Conservation (phyloP, 148 eudicot species). For the Euryodendron excelsum region DNA sequence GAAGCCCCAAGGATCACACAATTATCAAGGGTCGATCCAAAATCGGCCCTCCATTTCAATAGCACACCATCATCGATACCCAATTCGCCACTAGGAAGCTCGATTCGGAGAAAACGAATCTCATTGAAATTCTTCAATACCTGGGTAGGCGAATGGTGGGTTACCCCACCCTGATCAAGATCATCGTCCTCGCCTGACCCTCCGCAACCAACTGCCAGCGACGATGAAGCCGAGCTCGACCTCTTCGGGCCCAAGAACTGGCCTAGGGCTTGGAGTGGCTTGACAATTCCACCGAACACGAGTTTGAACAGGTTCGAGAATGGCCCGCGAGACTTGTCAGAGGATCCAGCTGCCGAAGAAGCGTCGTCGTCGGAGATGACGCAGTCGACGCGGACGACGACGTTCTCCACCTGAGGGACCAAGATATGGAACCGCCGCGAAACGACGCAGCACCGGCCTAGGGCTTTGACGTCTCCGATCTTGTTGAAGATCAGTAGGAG, state of each 20-base stretch:
- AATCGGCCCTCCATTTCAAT: slow-evolving; percentile 80
- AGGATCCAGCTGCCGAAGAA: slow-evolving; percentile 27
- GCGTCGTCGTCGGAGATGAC: slow-evolving; percentile 76
- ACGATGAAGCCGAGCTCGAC: slow-evolving; percentile 8
- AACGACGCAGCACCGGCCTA: slow-evolving; percentile 78
- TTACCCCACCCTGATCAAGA: slow-evolving; percentile 39
- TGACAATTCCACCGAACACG: slow-evolving; percentile 45
- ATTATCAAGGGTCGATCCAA: slow-evolving; percentile 77
- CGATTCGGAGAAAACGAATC: slow-evolving; percentile 50
- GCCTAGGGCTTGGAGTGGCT: slow-evolving; percentile 57
- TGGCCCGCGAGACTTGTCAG: slow-evolving; percentile 52
- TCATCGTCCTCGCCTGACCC: slow-evolving; percentile 29
- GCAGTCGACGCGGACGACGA: slow-evolving; percentile 77
- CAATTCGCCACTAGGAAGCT: slow-evolving; percentile 71
- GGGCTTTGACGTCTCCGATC: slow-evolving; percentile 73
- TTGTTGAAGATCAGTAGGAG: slow-evolving; percentile 65
- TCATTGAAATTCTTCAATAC: slow-evolving; percentile 74
- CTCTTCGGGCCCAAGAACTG: slow-evolving; percentile 44
- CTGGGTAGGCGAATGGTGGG: slow-evolving; percentile 87
- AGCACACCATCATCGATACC: slow-evolving; percentile 78
- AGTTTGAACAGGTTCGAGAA: slow-evolving; percentile 39
- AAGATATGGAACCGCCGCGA: slow-evolving; percentile 63
- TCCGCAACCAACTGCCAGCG: slow-evolving; percentile 27
- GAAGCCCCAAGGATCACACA: slow-evolving; percentile 88
- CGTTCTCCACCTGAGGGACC: slow-evolving; percentile 71